A percentile compares a stretch with the other conserved stretches of the same genome.
phyloP scores from a whole-genome alignment of 805 yeast species.

The Starmerella apicola region DNA sequence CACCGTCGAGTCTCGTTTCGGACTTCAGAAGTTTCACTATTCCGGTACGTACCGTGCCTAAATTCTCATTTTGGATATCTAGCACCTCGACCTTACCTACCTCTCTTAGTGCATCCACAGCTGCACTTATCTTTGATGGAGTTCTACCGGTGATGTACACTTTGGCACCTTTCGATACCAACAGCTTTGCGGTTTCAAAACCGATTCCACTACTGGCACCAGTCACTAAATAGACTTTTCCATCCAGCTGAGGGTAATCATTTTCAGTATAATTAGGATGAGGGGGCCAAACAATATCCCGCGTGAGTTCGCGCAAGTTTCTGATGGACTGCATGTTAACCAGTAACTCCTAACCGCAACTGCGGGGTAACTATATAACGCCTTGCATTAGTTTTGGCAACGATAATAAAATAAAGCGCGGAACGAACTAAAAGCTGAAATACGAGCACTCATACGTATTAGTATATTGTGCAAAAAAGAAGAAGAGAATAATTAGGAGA shows the following conservation, averaged over 20 bases:
- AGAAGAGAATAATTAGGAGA: no score
- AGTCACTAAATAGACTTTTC: constrained; percentile 27
- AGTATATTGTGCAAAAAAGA: no score
- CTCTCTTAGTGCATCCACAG: constrained; percentile 24
- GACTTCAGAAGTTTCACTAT: constrained; percentile 23
- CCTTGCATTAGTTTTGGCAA: no score
- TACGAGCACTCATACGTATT: no score
- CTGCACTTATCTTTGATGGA: constrained; percentile 26
- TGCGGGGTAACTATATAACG: no score
- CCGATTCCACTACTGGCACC: constrained; percentile 24
- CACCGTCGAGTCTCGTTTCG: constrained; percentile 27
- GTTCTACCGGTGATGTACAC: constrained; percentile 33
- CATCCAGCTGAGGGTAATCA: constrained; percentile 26
- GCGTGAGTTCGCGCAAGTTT: constrained; percentile 9
- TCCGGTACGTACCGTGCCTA: constrained; percentile 32
- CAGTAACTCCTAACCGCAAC: no score
- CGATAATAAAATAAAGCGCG: no score
- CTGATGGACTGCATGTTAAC: constrained; percentile 5
- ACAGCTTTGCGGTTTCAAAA: constrained; percentile 17
- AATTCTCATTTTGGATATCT: constrained; percentile 27
- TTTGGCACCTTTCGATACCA: constrained; percentile 26
- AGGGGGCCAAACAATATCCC: constrained; percentile 13
- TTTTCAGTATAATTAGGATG: constrained; percentile 13
- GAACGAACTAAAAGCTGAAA: no score
- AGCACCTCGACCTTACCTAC: constrained; percentile 11